phyloP scores from a whole-genome alignment of 306 rosid species.

The Leucaena leucocephala region DNA sequence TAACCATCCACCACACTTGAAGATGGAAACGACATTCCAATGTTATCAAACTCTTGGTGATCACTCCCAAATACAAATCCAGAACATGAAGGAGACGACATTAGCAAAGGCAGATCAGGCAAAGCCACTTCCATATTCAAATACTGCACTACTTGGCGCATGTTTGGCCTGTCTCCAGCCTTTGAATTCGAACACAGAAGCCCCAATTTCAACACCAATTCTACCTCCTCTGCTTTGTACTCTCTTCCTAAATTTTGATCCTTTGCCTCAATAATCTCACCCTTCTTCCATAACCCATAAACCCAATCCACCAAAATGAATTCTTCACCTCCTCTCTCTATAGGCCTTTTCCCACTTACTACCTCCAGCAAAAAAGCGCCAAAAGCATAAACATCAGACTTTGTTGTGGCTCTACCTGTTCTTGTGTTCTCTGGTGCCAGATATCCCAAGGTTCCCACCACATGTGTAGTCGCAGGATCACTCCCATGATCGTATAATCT shows the following conservation, averaged over 20 bases:
- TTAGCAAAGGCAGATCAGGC: background rate
- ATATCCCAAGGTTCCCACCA: conserved; percentile 74
- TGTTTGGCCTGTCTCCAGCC: background rate
- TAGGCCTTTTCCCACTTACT: conserved; percentile 66
- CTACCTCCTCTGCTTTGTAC: background rate
- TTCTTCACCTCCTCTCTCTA: conserved; percentile 27
- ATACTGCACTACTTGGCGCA: background rate
- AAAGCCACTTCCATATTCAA: background rate
- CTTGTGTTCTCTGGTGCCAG: conserved; percentile 64
- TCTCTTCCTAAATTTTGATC: conserved; percentile 17
- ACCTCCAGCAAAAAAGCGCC: conserved; percentile 70
- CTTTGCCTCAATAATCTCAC: conserved; percentile 47
- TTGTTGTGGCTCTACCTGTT: conserved; percentile 61
- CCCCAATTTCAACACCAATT: background rate
- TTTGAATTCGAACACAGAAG: background rate
- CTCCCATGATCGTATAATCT: conserved; percentile 60
- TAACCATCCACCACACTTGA: background rate
- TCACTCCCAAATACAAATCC: background rate
- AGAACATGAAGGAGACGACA: background rate
- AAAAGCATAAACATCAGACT: conserved; percentile 62
- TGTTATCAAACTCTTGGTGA: background rate
- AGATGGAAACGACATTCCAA: background rate
- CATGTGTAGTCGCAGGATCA: conserved; percentile 63
- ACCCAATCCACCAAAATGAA: conserved; percentile 60
- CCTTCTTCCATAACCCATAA: conserved; percentile 43